A percentile compares a stretch with the other conserved stretches of the same genome.
Evolutionary conservation across 2,329 filamentous ascomycete species (phyloP).

Genomic region (Xylariaceae sp.): DNA sequence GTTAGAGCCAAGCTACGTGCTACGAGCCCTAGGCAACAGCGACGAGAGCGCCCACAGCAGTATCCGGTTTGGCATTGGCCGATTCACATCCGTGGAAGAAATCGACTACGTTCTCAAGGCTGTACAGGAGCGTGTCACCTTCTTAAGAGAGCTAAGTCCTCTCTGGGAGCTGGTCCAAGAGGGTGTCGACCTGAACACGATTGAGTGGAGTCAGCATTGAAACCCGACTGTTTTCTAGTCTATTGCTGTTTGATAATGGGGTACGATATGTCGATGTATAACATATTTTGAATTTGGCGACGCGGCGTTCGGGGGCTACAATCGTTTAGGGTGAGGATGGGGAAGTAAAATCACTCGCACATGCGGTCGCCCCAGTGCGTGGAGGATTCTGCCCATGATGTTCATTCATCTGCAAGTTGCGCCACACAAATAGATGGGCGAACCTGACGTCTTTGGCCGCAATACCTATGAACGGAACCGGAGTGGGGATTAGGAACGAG

Average conservation of each 20-base stretch:
- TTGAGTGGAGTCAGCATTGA: conserved; percentile 97
- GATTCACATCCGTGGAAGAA: conserved; percentile 91
- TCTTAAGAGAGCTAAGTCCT: conserved; percentile 90
- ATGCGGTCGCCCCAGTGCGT: not conserved
- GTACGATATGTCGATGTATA: conserved; percentile 5
- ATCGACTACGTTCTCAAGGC: conserved; percentile 98
- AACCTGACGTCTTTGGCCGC: not conserved
- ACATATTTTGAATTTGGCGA: conserved; percentile 5
- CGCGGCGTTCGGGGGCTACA: conserved; percentile 12
- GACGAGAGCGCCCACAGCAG: conserved; percentile 97
- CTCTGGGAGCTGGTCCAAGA: conserved; percentile 98
- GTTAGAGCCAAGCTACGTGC: conserved; percentile 91
- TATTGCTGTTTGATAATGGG: not conserved
- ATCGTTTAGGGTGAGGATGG: conserved; percentile 1
- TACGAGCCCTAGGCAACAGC: conserved; percentile 89
- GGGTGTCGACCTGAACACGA: conserved; percentile 89
- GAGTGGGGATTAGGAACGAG: not conserved
- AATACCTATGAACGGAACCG: not conserved
- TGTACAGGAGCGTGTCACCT: conserved; percentile 82
- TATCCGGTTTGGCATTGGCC: conserved; percentile 94
- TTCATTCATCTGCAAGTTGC: not conserved
- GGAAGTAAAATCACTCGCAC: not conserved
- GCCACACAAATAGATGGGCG: not conserved
- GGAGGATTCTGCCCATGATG: not conserved
- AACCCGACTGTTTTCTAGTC: not conserved